phyloP scores from a whole-genome alignment of 148 eudicot species.

The Fallopia convolvulus region DNA sequence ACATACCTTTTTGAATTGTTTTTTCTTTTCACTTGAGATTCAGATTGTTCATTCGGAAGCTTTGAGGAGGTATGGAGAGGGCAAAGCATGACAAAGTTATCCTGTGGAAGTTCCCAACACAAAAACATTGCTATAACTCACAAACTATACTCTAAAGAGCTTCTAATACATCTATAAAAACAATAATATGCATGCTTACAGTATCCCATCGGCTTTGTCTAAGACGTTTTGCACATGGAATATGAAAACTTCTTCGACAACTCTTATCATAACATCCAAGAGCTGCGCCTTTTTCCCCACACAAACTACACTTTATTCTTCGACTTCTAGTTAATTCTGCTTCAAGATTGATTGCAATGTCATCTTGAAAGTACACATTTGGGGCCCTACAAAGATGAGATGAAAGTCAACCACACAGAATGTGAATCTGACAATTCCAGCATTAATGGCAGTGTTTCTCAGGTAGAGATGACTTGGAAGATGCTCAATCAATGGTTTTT shows the following conservation, averaged over 20 bases:
- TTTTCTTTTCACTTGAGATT: constrained; percentile 32
- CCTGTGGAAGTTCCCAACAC: constrained; percentile 33
- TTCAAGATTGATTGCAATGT: constrained; percentile 58
- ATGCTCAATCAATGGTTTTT: background rate
- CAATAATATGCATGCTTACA: constrained; percentile 29
- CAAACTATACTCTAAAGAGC: background rate
- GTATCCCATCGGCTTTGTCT: constrained; percentile 82
- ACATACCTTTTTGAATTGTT: constrained; percentile 38
- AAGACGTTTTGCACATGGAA: constrained; percentile 76
- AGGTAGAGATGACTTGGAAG: background rate
- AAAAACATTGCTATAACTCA: background rate
- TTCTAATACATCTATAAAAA: background rate
- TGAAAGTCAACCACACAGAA: background rate
- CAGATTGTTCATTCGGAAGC: constrained; percentile 55
- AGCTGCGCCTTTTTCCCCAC: constrained; percentile 87
- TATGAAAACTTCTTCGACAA: constrained; percentile 89
- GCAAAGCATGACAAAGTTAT: constrained; percentile 89
- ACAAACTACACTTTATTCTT: constrained; percentile 79
- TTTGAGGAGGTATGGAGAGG: constrained; percentile 68
- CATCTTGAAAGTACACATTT: constrained; percentile 69
- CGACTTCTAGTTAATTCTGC: constrained; percentile 63
- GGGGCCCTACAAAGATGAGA: constrained; percentile 68
- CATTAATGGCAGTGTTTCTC: background rate
- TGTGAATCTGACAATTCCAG: background rate
- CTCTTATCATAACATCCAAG: constrained; percentile 89